Conservation (phyloP, 805 yeast genomes). For the Osmozyma mogii region DNA sequence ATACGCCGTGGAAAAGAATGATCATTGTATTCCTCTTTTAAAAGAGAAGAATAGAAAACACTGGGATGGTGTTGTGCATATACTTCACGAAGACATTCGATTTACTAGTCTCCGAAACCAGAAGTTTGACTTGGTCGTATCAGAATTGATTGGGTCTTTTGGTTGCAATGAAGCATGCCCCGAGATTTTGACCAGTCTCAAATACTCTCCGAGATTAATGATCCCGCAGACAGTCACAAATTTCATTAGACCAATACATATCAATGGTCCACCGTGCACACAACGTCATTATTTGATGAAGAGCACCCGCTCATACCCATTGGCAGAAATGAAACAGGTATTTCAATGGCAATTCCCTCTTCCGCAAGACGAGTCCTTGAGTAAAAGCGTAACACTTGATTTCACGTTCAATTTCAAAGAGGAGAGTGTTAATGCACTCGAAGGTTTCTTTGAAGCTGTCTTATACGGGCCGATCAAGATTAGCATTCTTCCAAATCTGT, state of each 20-base stretch:
- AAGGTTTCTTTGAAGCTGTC: constrained; percentile 67
- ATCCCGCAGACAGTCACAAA: constrained; percentile 46
- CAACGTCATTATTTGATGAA: constrained; percentile 18
- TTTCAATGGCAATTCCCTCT: constrained; percentile 61
- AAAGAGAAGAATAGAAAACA: constrained; percentile 37
- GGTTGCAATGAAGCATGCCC: constrained; percentile 91
- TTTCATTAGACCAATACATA: constrained; percentile 59
- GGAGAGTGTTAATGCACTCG: constrained; percentile 59
- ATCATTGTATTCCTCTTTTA: constrained; percentile 47
- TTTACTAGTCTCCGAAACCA: constrained; percentile 12
- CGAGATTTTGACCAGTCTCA: constrained; percentile 47
- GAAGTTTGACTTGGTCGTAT: constrained; percentile 51
- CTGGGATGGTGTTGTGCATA: constrained; percentile 47
- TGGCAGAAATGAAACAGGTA: constrained; percentile 37
- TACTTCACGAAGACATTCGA: constrained; percentile 56
- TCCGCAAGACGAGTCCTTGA: constrained; percentile 30
- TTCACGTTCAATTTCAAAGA: not conserved
- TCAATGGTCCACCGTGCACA: constrained; percentile 28
- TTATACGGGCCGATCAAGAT: constrained; percentile 54
- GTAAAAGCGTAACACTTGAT: constrained; percentile 27
- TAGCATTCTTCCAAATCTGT: constrained; percentile 28
- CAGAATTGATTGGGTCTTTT: constrained; percentile 83
- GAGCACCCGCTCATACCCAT: constrained; percentile 9
- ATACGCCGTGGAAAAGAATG: constrained; percentile 67
- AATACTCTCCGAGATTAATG: constrained; percentile 29